These are phyloP conservation scores for Vicia villosa DNA, from an alignment of 306 rosid genomes.

Conservation along the genomic window DNA sequence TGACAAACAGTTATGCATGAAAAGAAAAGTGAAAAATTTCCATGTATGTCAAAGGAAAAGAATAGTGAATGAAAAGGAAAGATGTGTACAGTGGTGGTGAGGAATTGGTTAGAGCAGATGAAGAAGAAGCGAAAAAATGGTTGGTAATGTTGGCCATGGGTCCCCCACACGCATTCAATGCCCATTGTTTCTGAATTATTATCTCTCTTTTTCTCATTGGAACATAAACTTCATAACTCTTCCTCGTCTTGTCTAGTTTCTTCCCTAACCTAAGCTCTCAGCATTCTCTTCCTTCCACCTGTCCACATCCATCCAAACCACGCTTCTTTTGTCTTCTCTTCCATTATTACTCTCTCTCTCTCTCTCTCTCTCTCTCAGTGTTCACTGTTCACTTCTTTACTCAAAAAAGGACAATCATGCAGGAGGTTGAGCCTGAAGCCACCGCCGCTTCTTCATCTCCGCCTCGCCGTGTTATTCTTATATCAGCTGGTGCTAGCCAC, in stretches of 20 bases:
- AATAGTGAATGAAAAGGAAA: background rate
- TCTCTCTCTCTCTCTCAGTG: background rate
- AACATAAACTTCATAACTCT: background rate
- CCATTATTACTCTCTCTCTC: background rate
- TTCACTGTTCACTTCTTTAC: background rate
- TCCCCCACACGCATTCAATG: conserved; percentile 16
- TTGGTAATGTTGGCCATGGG: conserved; percentile 1
- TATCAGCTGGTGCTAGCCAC: conserved; percentile 96
- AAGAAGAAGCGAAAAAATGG: conserved; percentile 11
- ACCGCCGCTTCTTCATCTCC: conserved; percentile 47
- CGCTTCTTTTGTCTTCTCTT: background rate
- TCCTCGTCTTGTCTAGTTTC: background rate
- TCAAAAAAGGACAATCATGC: conserved; percentile 21
- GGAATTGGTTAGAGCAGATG: background rate
- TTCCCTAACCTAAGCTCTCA: background rate
- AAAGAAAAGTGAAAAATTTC: background rate
- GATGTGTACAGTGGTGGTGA: background rate
- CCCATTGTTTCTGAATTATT: conserved; percentile 10
- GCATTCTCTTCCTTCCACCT: background rate
- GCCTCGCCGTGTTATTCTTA: conserved; percentile 67
- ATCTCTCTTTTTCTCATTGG: background rate
- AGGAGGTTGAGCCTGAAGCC: conserved; percentile 48
- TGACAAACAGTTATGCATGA: background rate
- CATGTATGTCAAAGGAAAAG: background rate
- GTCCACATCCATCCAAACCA: background rate